Evolutionary conservation across 2,329 filamentous ascomycete genomes (phyloP).

Genomic region (Penicillium sp.): DNA sequence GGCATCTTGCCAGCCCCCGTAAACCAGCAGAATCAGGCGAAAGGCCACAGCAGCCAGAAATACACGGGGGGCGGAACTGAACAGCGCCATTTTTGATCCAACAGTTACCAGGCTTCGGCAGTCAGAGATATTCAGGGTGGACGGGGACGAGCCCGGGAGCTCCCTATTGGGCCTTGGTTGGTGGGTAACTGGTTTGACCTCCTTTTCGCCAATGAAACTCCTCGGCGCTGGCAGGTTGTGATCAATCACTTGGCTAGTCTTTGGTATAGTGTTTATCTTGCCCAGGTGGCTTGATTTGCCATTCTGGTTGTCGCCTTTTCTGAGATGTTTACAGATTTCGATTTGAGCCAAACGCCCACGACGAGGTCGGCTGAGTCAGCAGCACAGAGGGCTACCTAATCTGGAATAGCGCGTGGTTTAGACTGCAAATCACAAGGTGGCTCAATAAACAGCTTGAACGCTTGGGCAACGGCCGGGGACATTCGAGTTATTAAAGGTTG

Average conservation of each 20-base stretch:
- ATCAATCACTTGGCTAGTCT: neutral
- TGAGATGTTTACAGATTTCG: slow-evolving; percentile 12
- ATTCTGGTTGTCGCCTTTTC: neutral
- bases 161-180: slow-evolving; percentile 2
- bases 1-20: slow-evolving; percentile 90
- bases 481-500: too few species aligned
- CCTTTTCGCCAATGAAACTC: neutral
- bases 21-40: slow-evolving; percentile 73
- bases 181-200: neutral
- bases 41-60: slow-evolving; percentile 57
- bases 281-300: neutral
- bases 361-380: slow-evolving; percentile 6
- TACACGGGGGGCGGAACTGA: slow-evolving; percentile 37
- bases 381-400: neutral
- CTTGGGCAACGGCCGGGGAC: too few species aligned
- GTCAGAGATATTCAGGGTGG: neutral
- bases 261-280: neutral
- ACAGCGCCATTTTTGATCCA: slow-evolving; percentile 26
- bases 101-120: neutral
- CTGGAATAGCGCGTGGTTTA: neutral
- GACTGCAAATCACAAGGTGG: too few species aligned
- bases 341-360: neutral
- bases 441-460: too few species aligned
- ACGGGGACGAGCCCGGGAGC: neutral
- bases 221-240: neutral